phyloP scores from a whole-genome alignment of 2,329 filamentous ascomycete genomes.

The Ophiostoma australiae region DNA sequence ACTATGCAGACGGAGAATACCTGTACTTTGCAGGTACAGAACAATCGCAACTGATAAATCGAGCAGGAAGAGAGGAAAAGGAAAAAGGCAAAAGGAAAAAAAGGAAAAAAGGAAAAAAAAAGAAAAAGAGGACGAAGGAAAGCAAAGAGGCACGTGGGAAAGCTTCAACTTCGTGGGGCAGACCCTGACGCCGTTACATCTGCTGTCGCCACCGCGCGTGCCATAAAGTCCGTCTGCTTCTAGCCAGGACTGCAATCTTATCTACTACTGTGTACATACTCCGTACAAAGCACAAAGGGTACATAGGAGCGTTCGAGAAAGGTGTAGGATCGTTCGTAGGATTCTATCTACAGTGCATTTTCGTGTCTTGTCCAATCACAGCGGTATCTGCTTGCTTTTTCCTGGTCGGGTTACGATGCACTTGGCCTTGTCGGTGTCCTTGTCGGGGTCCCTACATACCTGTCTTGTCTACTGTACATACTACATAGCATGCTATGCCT shows the following conservation, averaged over 20 bases:
- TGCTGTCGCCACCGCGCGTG: constrained; percentile 1
- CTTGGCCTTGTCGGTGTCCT: neutral
- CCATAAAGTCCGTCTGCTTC: neutral
- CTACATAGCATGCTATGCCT: neutral
- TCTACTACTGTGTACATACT: neutral
- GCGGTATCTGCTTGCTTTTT: neutral
- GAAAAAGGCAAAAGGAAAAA: neutral
- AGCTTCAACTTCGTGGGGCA: constrained; percentile 9
- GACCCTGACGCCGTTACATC: constrained; percentile 12
- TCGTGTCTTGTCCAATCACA: neutral
- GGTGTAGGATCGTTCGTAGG: no score
- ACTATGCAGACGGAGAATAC: neutral
- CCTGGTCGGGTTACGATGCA: neutral
- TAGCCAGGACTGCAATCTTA: neutral
- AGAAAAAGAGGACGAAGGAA: neutral
- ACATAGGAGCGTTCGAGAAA: no score
- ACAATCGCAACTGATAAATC: neutral
- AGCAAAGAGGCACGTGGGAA: constrained; percentile 12
- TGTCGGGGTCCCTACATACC: neutral
- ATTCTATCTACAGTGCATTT: no score
- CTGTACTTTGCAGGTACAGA: neutral
- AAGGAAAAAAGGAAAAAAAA: neutral
- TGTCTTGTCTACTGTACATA: neutral
- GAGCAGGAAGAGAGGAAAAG: neutral
- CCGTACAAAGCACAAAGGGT: no score